Evolutionary conservation across 306 rosid species (phyloP).

Genomic region (Benincasa hispida): DNA sequence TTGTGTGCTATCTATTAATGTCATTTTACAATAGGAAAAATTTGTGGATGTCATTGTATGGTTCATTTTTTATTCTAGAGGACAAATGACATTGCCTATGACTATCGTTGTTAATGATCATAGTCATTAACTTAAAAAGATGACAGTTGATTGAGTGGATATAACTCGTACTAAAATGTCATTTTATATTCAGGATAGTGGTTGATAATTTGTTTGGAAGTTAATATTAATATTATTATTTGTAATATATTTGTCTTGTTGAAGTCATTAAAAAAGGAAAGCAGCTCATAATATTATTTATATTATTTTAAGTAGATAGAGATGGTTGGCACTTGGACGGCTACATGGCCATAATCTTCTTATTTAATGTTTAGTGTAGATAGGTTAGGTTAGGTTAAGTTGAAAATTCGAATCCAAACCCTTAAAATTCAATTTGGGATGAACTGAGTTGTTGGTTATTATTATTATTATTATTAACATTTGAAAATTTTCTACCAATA

Average conservation of each 20-base stretch:
- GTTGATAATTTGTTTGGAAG: no score
- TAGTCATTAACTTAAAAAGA: background rate
- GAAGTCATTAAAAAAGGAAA: background rate
- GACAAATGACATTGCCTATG: background rate
- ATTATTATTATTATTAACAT: no score
- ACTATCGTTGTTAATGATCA: background rate
- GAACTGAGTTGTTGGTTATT: no score
- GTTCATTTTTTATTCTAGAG: background rate
- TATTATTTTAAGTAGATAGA: background rate
- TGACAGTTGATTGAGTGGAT: background rate
- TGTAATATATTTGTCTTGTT: no score
- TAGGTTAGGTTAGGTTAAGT: no score
- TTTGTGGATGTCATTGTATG: background rate
- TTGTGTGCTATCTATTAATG: background rate
- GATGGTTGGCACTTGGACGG: background rate
- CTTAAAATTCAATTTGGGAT: no score
- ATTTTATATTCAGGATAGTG: no score
- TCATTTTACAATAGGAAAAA: background rate
- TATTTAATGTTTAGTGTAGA: no score
- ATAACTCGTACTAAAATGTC: no score
- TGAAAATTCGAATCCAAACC: no score
- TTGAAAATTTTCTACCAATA: no score
- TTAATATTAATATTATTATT: background rate
- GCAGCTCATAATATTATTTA: background rate
- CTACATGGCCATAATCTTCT: no score